A percentile compares a stretch with the other conserved stretches of the same genome.
Evolutionary conservation across 495 filamentous ascomycete genomes (phyloP).

Genomic region (Penicillium riverlandense): DNA sequence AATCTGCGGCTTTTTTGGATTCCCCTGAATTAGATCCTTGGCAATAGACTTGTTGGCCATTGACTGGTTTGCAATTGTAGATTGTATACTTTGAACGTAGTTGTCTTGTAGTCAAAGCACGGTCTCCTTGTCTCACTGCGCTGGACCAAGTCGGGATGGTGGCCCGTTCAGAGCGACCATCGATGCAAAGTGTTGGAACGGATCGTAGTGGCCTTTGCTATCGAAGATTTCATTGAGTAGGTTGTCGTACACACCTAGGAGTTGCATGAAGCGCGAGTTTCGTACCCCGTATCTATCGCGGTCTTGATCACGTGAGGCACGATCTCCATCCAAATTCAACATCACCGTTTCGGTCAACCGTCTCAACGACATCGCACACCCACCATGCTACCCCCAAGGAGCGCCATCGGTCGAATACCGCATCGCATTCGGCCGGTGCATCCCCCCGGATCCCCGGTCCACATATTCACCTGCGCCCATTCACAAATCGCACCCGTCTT

Average conservation of each 20-base stretch:
- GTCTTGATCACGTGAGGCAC: conserved; percentile 2
- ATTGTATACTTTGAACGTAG: no score
- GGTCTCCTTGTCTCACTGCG: no score
- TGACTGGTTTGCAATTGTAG: background rate
- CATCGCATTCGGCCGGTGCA: conserved; percentile 9
- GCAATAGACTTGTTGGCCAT: conserved; percentile 3
- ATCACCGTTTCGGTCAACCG: background rate
- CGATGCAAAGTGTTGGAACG: no score
- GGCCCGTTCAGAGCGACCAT: no score
- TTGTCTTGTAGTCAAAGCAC: no score
- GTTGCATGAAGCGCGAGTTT: no score
- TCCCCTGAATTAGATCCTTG: conserved; percentile 18
- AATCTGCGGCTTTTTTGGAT: conserved; percentile 14
- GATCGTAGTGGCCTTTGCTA: no score
- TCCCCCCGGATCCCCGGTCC: conserved; percentile 2
- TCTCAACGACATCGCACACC: background rate
- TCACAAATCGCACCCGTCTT: conserved; percentile 41
- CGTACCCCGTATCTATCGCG: no score
- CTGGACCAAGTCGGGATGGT: no score
- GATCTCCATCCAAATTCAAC: conserved; percentile 5
- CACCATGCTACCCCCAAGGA: conserved; percentile 15
- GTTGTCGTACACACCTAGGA: no score
- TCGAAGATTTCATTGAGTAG: no score
- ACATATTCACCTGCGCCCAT: conserved; percentile 23
- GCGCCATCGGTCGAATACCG: conserved; percentile 25